Evolutionary conservation across 2,329 filamentous ascomycete species (phyloP).

Genomic region (Emergomyces africanus): DNA sequence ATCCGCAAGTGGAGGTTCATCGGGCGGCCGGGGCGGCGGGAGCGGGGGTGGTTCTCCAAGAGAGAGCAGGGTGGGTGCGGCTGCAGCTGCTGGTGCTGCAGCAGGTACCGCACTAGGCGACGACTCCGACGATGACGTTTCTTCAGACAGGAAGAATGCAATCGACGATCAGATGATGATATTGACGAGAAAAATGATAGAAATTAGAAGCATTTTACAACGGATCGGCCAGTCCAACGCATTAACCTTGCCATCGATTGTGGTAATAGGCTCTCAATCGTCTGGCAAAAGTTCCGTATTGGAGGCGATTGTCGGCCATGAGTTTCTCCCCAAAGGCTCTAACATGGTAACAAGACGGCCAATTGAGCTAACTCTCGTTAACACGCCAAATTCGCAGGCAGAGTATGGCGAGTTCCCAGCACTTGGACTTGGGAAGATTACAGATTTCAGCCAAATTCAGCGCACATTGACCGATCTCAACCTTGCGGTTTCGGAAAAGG

Average conservation of each 20-base stretch:
- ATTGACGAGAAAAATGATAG: slow-evolving; percentile 98
- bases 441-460: slow-evolving; percentile 77
- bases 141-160: slow-evolving; percentile 52
- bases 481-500: slow-evolving; percentile 72
- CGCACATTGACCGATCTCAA: slow-evolving; percentile 91
- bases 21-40: slow-evolving; percentile 36
- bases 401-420: slow-evolving; percentile 97
- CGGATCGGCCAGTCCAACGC: slow-evolving; percentile 84
- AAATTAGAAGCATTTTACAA: slow-evolving; percentile 84
- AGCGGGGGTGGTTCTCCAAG: slow-evolving; percentile 38
- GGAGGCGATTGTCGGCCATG: slow-evolving; percentile 93
- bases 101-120: slow-evolving; percentile 70
- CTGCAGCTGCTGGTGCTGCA: slow-evolving; percentile 53
- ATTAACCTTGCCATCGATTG: slow-evolving; percentile 84
- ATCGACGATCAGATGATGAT: slow-evolving; percentile 99
- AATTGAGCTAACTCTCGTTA: slow-evolving; percentile 91
- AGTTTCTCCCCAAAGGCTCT: slow-evolving; percentile 92
- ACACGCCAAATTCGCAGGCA: slow-evolving; percentile 72
- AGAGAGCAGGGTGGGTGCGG: slow-evolving; percentile 43
- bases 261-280: slow-evolving; percentile 98
- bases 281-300: slow-evolving; percentile 96
- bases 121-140: slow-evolving; percentile 42
- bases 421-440: slow-evolving; percentile 75
- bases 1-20: slow-evolving; percentile 32
- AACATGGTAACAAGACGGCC: slow-evolving; percentile 97